phyloP scores from a whole-genome alignment of 2,329 filamentous ascomycete genomes.

The Fusarium verticillioides region DNA sequence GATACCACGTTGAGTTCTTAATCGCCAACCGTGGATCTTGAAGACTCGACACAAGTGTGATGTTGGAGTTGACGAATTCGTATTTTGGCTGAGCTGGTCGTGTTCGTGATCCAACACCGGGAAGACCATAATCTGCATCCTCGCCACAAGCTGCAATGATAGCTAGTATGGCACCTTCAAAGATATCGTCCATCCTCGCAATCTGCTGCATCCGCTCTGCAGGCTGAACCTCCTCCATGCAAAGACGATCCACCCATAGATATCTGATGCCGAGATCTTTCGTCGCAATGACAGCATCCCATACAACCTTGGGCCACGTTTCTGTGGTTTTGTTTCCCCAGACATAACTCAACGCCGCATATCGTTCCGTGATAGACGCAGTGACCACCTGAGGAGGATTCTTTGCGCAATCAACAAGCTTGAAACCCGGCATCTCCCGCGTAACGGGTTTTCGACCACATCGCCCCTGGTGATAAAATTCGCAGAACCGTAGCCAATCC shows the following conservation, averaged over 20 bases:
- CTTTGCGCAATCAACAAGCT: constrained; percentile 49
- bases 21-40: constrained; percentile 46
- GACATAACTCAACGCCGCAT: constrained; percentile 52
- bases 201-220: constrained; percentile 48
- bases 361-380: constrained; percentile 45
- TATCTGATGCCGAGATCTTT: constrained; percentile 49
- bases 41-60: constrained; percentile 49
- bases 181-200: constrained; percentile 53
- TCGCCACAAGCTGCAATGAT: constrained; percentile 54
- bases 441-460: constrained; percentile 45
- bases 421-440: constrained; percentile 46
- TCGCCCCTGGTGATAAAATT: constrained; percentile 48
- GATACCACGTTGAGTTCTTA: constrained; percentile 49
- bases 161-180: constrained; percentile 49
- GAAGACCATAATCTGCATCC: constrained; percentile 49
- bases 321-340: constrained; percentile 44
- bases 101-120: constrained; percentile 47
- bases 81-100: constrained; percentile 47
- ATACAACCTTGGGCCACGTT: constrained; percentile 48
- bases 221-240: constrained; percentile 44
- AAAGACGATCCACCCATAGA: constrained; percentile 54
- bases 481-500: constrained; percentile 51
- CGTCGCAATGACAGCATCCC: constrained; percentile 48
- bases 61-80: constrained; percentile 47
- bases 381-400: constrained; percentile 47